Evolutionary conservation across 1,284 basidiomycete genomes (phyloP).

Genomic region (Sporisorium graminicola): DNA sequence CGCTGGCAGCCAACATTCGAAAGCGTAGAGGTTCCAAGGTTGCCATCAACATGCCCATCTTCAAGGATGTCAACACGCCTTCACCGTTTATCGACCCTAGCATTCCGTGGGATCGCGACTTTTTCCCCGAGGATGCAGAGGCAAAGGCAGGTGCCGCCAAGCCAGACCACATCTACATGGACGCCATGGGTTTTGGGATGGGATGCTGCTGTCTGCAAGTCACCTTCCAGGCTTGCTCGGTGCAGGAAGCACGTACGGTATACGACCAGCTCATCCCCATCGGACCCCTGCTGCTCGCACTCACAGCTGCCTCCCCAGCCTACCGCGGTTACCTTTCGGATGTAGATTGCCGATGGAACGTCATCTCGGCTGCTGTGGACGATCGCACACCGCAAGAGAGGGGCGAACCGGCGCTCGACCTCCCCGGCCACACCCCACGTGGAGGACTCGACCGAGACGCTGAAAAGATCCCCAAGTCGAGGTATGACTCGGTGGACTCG

Average conservation of each 20-base stretch:
- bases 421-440: conserved; percentile 36
- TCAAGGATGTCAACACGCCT: conserved; percentile 87
- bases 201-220: conserved; percentile 98
- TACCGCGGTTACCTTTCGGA: conserved; percentile 95
- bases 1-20: conserved; percentile 94
- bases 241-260: conserved; percentile 88
- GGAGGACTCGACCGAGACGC: conserved; percentile 37
- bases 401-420: conserved; percentile 74
- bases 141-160: conserved; percentile 86
- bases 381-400: conserved; percentile 95
- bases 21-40: conserved; percentile 91
- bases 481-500: conserved; percentile 94
- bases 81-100: conserved; percentile 89
- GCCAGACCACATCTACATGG: conserved; percentile 94
- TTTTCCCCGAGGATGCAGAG: conserved; percentile 87
- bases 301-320: conserved; percentile 92
- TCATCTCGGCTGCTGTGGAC: conserved; percentile 95
- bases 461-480: conserved; percentile 86
- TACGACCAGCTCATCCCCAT: conserved; percentile 95
- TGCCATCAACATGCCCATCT: conserved; percentile 94
- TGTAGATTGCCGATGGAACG: conserved; percentile 98
- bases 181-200: conserved; percentile 99
- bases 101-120: conserved; percentile 83
- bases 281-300: conserved; percentile 93
- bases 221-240: conserved; percentile 96